Evolutionary conservation across 2,329 filamentous ascomycete genomes (phyloP).

Genomic region (Fusarium sp.): DNA sequence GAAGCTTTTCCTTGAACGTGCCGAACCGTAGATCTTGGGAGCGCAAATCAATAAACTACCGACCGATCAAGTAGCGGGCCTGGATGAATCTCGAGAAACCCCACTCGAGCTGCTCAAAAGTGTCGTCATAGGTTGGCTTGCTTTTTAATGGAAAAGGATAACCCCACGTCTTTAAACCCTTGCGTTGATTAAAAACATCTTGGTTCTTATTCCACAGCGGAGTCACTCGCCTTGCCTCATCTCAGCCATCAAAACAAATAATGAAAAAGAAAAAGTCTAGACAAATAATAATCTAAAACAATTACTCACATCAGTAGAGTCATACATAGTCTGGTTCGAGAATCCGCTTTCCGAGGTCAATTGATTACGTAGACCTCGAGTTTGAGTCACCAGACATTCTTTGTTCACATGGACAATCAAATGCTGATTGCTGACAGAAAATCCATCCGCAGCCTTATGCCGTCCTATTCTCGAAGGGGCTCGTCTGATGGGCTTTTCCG

Average conservation of each 20-base stretch:
- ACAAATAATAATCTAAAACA: background rate
- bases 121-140: constrained; percentile 43
- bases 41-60: constrained; percentile 4
- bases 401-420: constrained; percentile 33
- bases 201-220: constrained; percentile 31
- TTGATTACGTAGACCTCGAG: constrained; percentile 33
- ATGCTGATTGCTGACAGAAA: constrained; percentile 28
- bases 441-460: constrained; percentile 14
- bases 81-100: constrained; percentile 8
- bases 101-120: constrained; percentile 15
- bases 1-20: constrained; percentile 28
- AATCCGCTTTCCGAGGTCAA: constrained; percentile 21
- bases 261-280: constrained; percentile 2
- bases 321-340: constrained; percentile 11
- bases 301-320: background rate
- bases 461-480: constrained; percentile 19
- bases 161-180: constrained; percentile 32
- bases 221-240: constrained; percentile 7
- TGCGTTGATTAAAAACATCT: constrained; percentile 29
- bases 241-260: background rate
- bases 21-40: constrained; percentile 37
- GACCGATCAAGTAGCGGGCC: background rate
- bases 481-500: constrained; percentile 20
- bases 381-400: constrained; percentile 41
- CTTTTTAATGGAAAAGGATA: constrained; percentile 7